Conservation (phyloP, 2,329 filamentous ascomycete genomes). For the Colletotrichum eleusines region DNA sequence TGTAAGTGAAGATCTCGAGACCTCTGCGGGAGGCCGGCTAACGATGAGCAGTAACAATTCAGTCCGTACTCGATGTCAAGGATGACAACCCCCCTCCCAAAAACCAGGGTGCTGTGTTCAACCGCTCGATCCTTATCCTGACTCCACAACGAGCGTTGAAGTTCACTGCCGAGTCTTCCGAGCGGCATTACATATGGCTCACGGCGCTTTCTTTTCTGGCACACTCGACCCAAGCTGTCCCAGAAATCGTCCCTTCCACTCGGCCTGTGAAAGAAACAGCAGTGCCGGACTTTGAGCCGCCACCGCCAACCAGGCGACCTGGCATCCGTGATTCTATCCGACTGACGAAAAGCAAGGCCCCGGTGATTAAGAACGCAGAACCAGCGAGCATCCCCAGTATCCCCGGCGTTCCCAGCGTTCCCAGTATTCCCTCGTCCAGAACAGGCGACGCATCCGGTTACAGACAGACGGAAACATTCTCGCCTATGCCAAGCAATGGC, state of each 20-base stretch:
- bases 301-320: conserved; percentile 61
- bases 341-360: conserved; percentile 79
- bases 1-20: conserved; percentile 69
- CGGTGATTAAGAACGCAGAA: conserved; percentile 54
- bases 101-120: conserved; percentile 76
- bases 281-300: conserved; percentile 64
- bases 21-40: conserved; percentile 45
- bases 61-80: conserved; percentile 96
- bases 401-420: conserved; percentile 54
- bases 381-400: conserved; percentile 63
- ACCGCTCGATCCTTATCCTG: conserved; percentile 93
- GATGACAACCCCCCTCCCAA: conserved; percentile 90
- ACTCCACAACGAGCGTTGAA: conserved; percentile 95
- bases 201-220: conserved; percentile 95
- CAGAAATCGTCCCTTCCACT: conserved; percentile 74
- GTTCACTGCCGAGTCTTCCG: conserved; percentile 85
- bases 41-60: conserved; percentile 79
- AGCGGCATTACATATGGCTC: conserved; percentile 95
- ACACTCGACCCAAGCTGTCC: conserved; percentile 85
- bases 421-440: conserved; percentile 54
- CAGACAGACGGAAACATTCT: conserved; percentile 56
- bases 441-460: conserved; percentile 54
- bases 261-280: conserved; percentile 61
- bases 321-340: conserved; percentile 90
- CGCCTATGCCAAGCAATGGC: conserved; percentile 48